Evolutionary conservation across 345 rosid species (phyloP), one percentile per base, ranked within the genome.

Genomic region (Adansonia digitata): DNA sequence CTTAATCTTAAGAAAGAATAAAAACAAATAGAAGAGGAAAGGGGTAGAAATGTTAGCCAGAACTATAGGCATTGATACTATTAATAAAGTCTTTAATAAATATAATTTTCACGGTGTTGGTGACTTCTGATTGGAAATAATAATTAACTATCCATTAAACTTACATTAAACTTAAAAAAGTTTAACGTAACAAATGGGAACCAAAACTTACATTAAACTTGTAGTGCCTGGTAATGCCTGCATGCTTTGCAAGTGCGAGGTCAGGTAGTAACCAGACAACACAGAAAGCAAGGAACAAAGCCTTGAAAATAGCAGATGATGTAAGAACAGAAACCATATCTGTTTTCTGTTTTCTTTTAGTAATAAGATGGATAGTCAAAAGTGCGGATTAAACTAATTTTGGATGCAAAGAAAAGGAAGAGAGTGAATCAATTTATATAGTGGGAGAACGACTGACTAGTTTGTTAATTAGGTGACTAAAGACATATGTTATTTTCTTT

Each of bases 201-300:
- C 5, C 1, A 46, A 42, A 69, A 63, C 48, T 29, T 77, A 83
- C 85, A 82, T 86, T 49, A 45, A 84, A 86, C 45, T 55, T 77
- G 80, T 86, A 86, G 77, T 74, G 87, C 48, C 89, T 78, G 15
- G 84, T 80, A 67, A 65, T 59, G 57, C 84, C 82, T 11, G 70
- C 77, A 39, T 71, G 64, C 12, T 71, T 71, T 53, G 64, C 63
- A 71, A 24, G 6, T 53, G 74, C 45, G 29, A 53, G 24, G 24
- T 20, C 61, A 37, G 74, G 62, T 49, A 53, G 2, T 6, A 71
- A 14, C n/a, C 63, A 20, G 74, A 71, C 34, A 56, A 9, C 61
- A 71, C 74, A 71, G n/a, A 71, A 53, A 2, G 35, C 48, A 0
- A 51, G 35, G 14, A 71, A 22, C 48, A 56, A 34, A 15, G 35